phyloP scores from a whole-genome alignment of 2,329 filamentous ascomycete genomes.

The Thermomyces lanuginosus region DNA sequence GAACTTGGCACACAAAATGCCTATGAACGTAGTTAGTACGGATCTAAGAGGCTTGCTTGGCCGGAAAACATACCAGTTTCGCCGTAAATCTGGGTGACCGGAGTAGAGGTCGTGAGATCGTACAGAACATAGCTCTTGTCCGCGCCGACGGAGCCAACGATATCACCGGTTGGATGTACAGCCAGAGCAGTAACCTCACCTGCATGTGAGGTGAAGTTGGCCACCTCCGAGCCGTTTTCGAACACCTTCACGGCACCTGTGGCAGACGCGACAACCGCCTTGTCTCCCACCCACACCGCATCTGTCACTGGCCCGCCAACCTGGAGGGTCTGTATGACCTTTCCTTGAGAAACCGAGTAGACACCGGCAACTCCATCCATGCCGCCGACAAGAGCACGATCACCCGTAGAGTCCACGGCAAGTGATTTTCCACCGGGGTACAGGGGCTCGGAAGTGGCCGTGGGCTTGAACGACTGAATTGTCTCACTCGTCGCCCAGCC shows the following conservation, averaged over 20 bases:
- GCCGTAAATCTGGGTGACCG: conserved; percentile 62
- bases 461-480: conserved; percentile 44
- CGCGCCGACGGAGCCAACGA: conserved; percentile 71
- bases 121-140: conserved; percentile 93
- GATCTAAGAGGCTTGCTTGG: background rate
- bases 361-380: conserved; percentile 59
- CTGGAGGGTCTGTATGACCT: conserved; percentile 53
- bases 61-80: conserved; percentile 49
- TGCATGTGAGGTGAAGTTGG: conserved; percentile 63
- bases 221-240: conserved; percentile 51
- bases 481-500: conserved; percentile 68
- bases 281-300: conserved; percentile 42
- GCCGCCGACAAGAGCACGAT: conserved; percentile 58
- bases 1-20: conserved; percentile 63
- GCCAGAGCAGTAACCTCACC: conserved; percentile 63
- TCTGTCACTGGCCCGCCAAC: conserved; percentile 51
- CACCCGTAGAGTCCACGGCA: conserved; percentile 42
- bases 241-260: conserved; percentile 69
- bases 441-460: conserved; percentile 38
- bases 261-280: conserved; percentile 55
- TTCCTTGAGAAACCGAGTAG: conserved; percentile 60
- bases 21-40: conserved; percentile 27
- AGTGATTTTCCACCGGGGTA: conserved; percentile 44
- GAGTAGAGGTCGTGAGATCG: conserved; percentile 51
- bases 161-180: conserved; percentile 64